These are phyloP conservation scores for Kitagawia praeruptora DNA, from an alignment of 129 eudicot genomes.

Conservation along the genomic window DNA sequence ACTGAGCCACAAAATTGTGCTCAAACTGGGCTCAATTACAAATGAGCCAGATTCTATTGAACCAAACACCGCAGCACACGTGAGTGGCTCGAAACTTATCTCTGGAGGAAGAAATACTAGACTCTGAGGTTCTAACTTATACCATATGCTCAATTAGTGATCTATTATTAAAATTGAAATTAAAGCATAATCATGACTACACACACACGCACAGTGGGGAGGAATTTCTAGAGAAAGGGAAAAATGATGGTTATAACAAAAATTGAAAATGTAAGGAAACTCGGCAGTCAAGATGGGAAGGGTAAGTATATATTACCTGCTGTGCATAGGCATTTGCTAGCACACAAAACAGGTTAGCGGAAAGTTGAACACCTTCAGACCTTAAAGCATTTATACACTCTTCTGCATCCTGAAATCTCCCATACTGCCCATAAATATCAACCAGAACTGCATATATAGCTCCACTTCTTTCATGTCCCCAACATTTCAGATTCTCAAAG, in stretches of 20 bases:
- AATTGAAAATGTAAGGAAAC: not conserved
- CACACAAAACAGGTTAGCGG: constrained; percentile 61
- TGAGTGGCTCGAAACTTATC: not conserved
- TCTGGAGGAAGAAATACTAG: not conserved
- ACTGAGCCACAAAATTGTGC: not conserved
- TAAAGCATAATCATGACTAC: not conserved
- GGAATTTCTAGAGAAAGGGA: not conserved
- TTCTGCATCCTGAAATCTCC: constrained; percentile 59
- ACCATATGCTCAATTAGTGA: not conserved
- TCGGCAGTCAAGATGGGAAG: not conserved
- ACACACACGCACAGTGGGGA: not conserved
- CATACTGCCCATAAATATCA: constrained; percentile 91
- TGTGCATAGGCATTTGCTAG: constrained; percentile 93
- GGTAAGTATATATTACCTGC: constrained; percentile 37
- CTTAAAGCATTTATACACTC: constrained; percentile 47
- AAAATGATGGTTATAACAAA: not conserved
- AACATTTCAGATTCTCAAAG: constrained; percentile 49
- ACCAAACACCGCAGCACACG: not conserved
- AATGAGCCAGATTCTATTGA: not conserved
- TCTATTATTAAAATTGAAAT: not conserved
- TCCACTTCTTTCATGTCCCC: constrained; percentile 54
- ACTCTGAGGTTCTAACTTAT: not conserved
- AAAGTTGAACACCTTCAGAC: constrained; percentile 49
- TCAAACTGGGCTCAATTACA: not conserved
- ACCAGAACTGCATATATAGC: constrained; percentile 64